Evolutionary conservation across 1,284 basidiomycete genomes (phyloP), one percentile per base, ranked within the genome.

Genomic region (Cryptococcus sp.): DNA sequence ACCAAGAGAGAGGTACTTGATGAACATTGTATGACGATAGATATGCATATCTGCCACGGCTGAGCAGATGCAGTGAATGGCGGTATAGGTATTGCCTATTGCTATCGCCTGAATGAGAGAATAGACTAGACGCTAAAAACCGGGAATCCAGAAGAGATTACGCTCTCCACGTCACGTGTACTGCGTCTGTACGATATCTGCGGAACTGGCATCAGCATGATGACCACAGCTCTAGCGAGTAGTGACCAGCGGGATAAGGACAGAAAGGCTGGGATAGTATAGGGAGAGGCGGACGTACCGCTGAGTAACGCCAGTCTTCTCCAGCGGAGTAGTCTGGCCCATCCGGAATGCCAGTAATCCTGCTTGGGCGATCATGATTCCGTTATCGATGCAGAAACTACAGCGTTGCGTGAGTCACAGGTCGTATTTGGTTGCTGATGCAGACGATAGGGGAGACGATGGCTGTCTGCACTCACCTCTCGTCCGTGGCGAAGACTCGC

Each of bases 331-430:
- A 48, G 79, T 79, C 64, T 86, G 83, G n/a, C 95, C 95, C 93
- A 96, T 98, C 6, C 96, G 84, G 77, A 87, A 92, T 58, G 88
- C 87, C 41, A 99, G 82, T 49, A 99, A 82, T 25, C 95, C 95
- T 2, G 96, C 96, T 77, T 99, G 96, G 1, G 96, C 96, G 57
- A 99, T 99, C 96, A 99, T 99, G 71, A 99, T 95, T 3, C 96
- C 96, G 71, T 99, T 99, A 79, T 99, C 96, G 63, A 99, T 98
- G 78, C 95, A 98, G 79, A 96, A 98, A 58, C 38, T 49, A 0
- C 25, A 35, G 30, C 3, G 30, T 13, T 5, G 8, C 8, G 8
- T 35, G 2, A 35, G 30, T 35, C 4, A 13, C 30, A 13, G 8
- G 13, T 5, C 5, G 22, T 8, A 13, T 39, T 4, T 15, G 22